These are phyloP conservation scores for Sutorius australiensis DNA, from an alignment of 768 basidiomycete species.

Conservation along the genomic window DNA sequence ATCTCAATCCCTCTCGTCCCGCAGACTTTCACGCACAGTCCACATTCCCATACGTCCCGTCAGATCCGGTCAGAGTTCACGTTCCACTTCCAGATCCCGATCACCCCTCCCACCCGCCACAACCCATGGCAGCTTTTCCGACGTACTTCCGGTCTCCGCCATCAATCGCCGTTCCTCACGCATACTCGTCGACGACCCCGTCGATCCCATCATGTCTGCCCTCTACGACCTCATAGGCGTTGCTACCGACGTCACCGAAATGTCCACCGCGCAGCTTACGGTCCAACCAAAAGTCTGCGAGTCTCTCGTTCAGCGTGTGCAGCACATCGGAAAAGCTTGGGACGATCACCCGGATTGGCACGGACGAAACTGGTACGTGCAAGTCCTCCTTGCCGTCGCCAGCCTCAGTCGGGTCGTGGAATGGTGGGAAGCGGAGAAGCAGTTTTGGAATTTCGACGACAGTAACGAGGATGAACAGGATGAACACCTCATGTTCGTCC, in stretches of 20 bases:
- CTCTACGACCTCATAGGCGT: conserved; percentile 91
- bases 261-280: conserved; percentile 81
- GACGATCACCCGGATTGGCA: conserved; percentile 98
- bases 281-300: conserved; percentile 82
- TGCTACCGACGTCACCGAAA: conserved; percentile 91
- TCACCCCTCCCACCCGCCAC: conserved; percentile 80
- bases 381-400: conserved; percentile 91
- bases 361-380: conserved; percentile 97
- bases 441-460: conserved; percentile 99
- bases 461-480: conserved; percentile 86
- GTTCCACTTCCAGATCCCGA: conserved; percentile 91
- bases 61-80: conserved; percentile 79
- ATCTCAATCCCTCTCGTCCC: conserved; percentile 55
- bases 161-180: conserved; percentile 75
- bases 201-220: conserved; percentile 85
- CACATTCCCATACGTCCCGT: conserved; percentile 67
- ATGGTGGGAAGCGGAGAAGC: conserved; percentile 99
- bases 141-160: conserved; percentile 42
- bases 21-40: conserved; percentile 80
- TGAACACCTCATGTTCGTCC: conserved; percentile 89
- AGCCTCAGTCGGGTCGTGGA: conserved; percentile 95
- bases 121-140: conserved; percentile 62
- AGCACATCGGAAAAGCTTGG: conserved; percentile 91
- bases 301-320: conserved; percentile 84
- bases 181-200: conserved; percentile 78